Evolutionary conservation across 441 rosid species (phyloP).

Genomic region (Populus hybrid): DNA sequence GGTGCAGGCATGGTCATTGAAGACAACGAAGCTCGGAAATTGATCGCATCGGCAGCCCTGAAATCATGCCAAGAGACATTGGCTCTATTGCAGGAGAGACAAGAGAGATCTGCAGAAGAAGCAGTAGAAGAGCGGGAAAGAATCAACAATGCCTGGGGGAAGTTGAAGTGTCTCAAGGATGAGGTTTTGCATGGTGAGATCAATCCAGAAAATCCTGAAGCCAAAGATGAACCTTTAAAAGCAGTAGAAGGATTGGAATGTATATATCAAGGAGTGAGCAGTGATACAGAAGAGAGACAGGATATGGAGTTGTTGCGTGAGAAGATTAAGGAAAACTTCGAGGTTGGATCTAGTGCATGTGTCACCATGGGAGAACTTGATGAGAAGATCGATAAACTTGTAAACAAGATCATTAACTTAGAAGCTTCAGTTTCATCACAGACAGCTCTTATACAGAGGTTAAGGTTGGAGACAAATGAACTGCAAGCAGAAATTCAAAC

Average conservation of each 20-base stretch:
- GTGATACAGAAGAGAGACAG: constrained; percentile 24
- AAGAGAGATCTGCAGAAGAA: constrained; percentile 52
- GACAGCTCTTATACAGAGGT: constrained; percentile 50
- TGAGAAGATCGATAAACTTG: constrained; percentile 87
- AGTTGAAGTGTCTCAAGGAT: constrained; percentile 48
- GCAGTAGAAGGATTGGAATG: constrained; percentile 27
- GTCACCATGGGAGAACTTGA: constrained; percentile 63
- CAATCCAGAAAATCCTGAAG: constrained; percentile 15
- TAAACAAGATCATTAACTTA: constrained; percentile 62
- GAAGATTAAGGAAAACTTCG: constrained; percentile 57
- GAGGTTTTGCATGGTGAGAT: constrained; percentile 32
- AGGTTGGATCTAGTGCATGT: constrained; percentile 37
- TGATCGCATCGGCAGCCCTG: constrained; percentile 77
- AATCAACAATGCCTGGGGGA: constrained; percentile 45
- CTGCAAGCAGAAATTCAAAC: constrained; percentile 59
- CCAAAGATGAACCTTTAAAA: constrained; percentile 23
- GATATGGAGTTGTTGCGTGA: constrained; percentile 42
- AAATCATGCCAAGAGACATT: constrained; percentile 79
- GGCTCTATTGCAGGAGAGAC: constrained; percentile 61
- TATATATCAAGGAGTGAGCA: constrained; percentile 27
- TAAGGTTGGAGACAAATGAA: constrained; percentile 56
- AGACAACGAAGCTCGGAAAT: constrained; percentile 72
- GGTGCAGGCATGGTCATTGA: constrained; percentile 65
- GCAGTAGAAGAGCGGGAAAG: constrained; percentile 50
- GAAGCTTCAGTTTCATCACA: constrained; percentile 73